Evolutionary conservation across 2,329 filamentous ascomycete species (phyloP).

Genomic region (Colletotrichum cordylinicola): DNA sequence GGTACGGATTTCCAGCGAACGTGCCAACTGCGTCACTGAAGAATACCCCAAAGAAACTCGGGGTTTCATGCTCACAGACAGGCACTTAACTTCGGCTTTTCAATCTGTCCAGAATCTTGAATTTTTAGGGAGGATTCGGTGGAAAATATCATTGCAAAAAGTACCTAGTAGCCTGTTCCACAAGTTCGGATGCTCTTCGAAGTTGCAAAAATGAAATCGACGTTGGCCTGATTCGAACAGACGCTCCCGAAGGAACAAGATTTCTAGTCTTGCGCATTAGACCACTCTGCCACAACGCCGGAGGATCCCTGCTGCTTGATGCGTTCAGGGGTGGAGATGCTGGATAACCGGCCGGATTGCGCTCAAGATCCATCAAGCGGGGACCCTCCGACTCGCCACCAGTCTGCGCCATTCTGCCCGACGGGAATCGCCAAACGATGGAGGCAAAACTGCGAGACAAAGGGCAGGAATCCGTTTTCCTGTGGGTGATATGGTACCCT

Average conservation of each 20-base stretch:
- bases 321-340: background rate
- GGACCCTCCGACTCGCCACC: background rate
- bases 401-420: background rate
- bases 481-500: accelerated
- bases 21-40: background rate
- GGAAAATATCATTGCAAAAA: accelerated
- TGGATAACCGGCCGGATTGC: accelerated
- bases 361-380: background rate
- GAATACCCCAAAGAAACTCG: too few species aligned
- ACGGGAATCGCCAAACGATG: background rate
- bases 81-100: background rate
- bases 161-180: accelerated
- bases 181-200: background rate
- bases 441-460: background rate
- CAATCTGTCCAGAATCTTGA: background rate
- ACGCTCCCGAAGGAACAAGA: constrained; percentile 18
- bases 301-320: background rate
- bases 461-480: background rate
- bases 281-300: constrained; percentile 18
- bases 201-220: background rate
- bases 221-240: constrained; percentile 17
- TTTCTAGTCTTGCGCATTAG: constrained; percentile 19
- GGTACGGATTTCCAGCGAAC: background rate
- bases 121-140: accelerated
- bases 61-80: background rate